Conservation (phyloP, 2,329 filamentous ascomycete genomes). For the Metarhizium rileyi region DNA sequence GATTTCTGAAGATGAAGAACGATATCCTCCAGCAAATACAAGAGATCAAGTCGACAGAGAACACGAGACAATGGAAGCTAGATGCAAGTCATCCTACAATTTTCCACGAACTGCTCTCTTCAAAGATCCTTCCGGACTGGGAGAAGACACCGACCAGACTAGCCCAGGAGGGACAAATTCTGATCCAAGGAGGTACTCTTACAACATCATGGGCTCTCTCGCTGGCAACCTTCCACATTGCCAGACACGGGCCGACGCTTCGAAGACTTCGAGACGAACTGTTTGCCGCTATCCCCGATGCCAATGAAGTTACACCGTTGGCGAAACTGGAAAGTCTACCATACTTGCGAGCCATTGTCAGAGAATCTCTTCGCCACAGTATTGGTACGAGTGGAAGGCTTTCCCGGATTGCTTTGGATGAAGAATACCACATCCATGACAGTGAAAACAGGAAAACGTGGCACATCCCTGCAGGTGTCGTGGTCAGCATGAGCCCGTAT, state of each 20-base stretch:
- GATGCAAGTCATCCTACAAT: slow-evolving; percentile 26
- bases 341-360: slow-evolving; percentile 41
- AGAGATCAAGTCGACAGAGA: slow-evolving; percentile 24
- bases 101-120: slow-evolving; percentile 24
- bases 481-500: slow-evolving; percentile 29
- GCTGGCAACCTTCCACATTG: slow-evolving; percentile 25
- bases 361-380: slow-evolving; percentile 39
- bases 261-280: slow-evolving; percentile 26
- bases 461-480: slow-evolving; percentile 22
- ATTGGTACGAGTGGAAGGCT: slow-evolving; percentile 37
- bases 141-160: slow-evolving; percentile 26
- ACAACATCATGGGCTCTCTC: slow-evolving; percentile 29
- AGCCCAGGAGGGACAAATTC: slow-evolving; percentile 28
- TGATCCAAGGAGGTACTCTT: slow-evolving; percentile 30
- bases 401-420: slow-evolving; percentile 35
- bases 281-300: slow-evolving; percentile 22
- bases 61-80: slow-evolving; percentile 23
- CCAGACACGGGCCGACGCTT: slow-evolving; percentile 20
- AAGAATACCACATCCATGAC: slow-evolving; percentile 21
- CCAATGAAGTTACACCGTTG: slow-evolving; percentile 17
- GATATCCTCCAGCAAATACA: slow-evolving; percentile 26
- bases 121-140: slow-evolving; percentile 19
- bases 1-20: slow-evolving; percentile 29
- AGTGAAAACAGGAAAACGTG: slow-evolving; percentile 16
- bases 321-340: slow-evolving; percentile 25